phyloP scores from a whole-genome alignment of 495 filamentous ascomycete species.

The Astrothelium macrocarpum region DNA sequence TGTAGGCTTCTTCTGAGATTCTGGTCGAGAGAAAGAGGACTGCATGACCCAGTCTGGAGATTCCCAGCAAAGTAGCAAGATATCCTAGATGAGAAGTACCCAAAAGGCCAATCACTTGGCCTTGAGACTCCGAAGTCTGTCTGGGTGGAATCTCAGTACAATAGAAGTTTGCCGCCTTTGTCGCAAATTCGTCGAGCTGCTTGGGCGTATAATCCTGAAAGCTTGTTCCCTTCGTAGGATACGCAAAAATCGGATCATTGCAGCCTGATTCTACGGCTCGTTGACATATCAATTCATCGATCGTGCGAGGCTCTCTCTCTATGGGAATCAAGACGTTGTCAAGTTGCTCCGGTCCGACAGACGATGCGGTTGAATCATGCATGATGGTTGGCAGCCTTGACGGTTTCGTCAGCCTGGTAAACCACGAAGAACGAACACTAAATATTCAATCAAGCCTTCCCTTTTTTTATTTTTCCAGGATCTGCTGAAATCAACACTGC shows the following conservation, averaged over 20 bases:
- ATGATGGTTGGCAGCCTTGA: too few relatives aligned
- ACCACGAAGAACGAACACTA: too few relatives aligned
- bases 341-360: too few relatives aligned
- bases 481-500: too few relatives aligned
- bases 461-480: too few relatives aligned
- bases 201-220: slow-evolving; percentile 9
- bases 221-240: not conserved
- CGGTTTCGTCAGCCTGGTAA: too few relatives aligned
- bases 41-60: slow-evolving; percentile 33
- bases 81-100: slow-evolving; percentile 7
- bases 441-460: too few relatives aligned
- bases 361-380: too few relatives aligned
- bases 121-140: not conserved
- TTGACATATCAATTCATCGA: slow-evolving; percentile 7
- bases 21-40: slow-evolving; percentile 41
- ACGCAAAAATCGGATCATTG: slow-evolving; percentile 8
- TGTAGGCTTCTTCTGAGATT: slow-evolving; percentile 37
- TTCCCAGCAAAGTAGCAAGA: slow-evolving; percentile 5
- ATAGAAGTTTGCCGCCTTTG: not conserved
- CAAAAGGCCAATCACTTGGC: slow-evolving; percentile 1
- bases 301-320: not conserved
- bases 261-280: slow-evolving; percentile 1
- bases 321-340: too few relatives aligned
- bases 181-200: slow-evolving; percentile 6
- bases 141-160: not conserved